Evolutionary conservation across 192 early-diverging fungal genomes (phyloP).

Genomic region (Podila clonocystis): DNA sequence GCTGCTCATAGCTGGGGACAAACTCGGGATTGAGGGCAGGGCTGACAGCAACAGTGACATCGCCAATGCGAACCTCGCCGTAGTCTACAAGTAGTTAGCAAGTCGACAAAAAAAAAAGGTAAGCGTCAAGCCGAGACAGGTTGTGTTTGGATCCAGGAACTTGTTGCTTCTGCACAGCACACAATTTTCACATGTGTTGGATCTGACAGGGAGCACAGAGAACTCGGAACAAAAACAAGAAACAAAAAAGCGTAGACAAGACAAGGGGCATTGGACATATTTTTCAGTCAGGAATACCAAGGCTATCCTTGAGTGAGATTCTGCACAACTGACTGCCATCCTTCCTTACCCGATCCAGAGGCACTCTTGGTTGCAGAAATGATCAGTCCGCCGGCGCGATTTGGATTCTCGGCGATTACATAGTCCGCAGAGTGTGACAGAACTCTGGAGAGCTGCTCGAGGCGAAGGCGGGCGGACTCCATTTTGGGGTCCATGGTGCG

Average conservation of each 20-base stretch:
- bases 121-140: neutral
- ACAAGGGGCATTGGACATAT: too few relatives aligned
- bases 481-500: slow-evolving; percentile 38
- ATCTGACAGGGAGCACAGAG: neutral
- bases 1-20: slow-evolving; percentile 59
- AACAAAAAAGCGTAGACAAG: neutral
- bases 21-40: slow-evolving; percentile 59
- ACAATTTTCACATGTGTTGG: neutral
- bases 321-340: too few relatives aligned
- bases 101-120: neutral
- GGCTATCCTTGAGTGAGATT: too few relatives aligned
- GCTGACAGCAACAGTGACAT: slow-evolving; percentile 60
- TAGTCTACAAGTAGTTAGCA: slow-evolving; percentile 28
- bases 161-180: too few relatives aligned
- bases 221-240: neutral
- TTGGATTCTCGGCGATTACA: slow-evolving; percentile 45
- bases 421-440: slow-evolving; percentile 50
- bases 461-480: slow-evolving; percentile 35
- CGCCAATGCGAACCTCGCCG: slow-evolving; percentile 64
- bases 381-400: slow-evolving; percentile 35
- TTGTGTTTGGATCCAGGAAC: neutral
- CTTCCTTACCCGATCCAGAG: slow-evolving; percentile 19
- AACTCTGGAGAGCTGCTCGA: slow-evolving; percentile 44
- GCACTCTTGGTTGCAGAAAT: slow-evolving; percentile 39
- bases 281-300: too few relatives aligned